phyloP scores from a whole-genome alignment of 164 flowering plant genomes.

The Magnolia changhungtana region DNA sequence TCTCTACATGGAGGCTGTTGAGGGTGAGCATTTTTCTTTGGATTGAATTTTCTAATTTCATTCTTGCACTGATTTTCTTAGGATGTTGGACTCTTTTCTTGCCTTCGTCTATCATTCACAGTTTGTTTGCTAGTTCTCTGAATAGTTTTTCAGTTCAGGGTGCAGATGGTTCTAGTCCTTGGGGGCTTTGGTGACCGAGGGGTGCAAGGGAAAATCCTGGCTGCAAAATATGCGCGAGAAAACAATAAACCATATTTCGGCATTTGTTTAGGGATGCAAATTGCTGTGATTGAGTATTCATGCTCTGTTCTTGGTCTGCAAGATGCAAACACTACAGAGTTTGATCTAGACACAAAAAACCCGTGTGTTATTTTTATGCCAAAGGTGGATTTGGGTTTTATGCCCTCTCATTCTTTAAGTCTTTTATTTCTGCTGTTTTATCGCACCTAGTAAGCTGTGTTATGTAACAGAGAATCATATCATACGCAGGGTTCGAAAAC shows the following conservation, averaged over 20 bases:
- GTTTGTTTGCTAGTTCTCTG: background rate
- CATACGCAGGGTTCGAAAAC: conserved; percentile 77
- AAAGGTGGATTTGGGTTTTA: conserved; percentile 46
- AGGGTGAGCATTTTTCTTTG: conserved; percentile 34
- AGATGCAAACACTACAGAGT: conserved; percentile 93
- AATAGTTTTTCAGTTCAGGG: conserved; percentile 41
- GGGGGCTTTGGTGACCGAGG: conserved; percentile 99
- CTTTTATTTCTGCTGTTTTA: background rate
- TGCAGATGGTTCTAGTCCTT: conserved; percentile 93
- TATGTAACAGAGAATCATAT: background rate
- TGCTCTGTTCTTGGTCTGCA: conserved; percentile 69
- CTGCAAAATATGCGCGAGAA: conserved; percentile 90
- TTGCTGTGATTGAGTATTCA: conserved; percentile 87
- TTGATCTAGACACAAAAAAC: conserved; percentile 63
- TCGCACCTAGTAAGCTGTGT: background rate
- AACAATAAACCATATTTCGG: conserved; percentile 76
- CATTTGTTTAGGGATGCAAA: conserved; percentile 96
- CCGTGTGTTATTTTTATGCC: conserved; percentile 98
- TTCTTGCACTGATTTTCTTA: background rate
- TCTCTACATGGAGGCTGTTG: conserved; percentile 75
- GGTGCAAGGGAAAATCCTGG: conserved; percentile 94
- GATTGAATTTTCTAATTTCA: background rate
- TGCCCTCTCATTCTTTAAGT: background rate
- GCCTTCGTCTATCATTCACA: background rate
- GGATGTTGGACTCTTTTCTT: background rate